phyloP scores from a whole-genome alignment of 495 filamentous ascomycete species.

The Xylaria longipes region DNA sequence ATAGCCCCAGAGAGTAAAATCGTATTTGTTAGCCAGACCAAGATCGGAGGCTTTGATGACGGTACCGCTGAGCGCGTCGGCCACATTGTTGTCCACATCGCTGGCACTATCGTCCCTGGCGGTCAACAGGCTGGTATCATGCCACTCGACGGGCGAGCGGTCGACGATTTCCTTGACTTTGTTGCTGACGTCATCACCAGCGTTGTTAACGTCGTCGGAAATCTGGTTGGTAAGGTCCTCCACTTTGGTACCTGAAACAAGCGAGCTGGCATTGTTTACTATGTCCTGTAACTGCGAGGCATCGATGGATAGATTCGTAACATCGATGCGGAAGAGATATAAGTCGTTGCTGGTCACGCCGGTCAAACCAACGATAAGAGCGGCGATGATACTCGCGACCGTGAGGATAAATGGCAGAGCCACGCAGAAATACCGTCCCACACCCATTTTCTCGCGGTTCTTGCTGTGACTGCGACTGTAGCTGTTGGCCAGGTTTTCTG shows the following conservation, averaged over 20 bases:
- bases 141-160: constrained; percentile 11
- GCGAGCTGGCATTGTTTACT: constrained; percentile 32
- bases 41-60: constrained; percentile 58
- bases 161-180: constrained; percentile 17
- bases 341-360: constrained; percentile 72
- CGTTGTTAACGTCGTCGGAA: constrained; percentile 25
- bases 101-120: constrained; percentile 6
- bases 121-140: constrained; percentile 24
- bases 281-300: constrained; percentile 28
- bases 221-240: constrained; percentile 32
- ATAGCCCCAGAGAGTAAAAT: constrained; percentile 85
- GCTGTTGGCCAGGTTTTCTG: background rate
- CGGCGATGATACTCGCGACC: constrained; percentile 71
- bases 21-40: constrained; percentile 77
- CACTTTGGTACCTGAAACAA: constrained; percentile 29
- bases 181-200: constrained; percentile 24
- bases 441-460: constrained; percentile 48
- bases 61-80: constrained; percentile 57
- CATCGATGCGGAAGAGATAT: constrained; percentile 76
- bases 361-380: constrained; percentile 74
- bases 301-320: constrained; percentile 53
- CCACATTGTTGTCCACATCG: constrained; percentile 52
- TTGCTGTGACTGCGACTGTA: constrained; percentile 22
- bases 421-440: constrained; percentile 81
- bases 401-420: constrained; percentile 79